Evolutionary conservation across 2,329 filamentous ascomycete genomes (phyloP).

Genomic region (Hysterium pulicare): DNA sequence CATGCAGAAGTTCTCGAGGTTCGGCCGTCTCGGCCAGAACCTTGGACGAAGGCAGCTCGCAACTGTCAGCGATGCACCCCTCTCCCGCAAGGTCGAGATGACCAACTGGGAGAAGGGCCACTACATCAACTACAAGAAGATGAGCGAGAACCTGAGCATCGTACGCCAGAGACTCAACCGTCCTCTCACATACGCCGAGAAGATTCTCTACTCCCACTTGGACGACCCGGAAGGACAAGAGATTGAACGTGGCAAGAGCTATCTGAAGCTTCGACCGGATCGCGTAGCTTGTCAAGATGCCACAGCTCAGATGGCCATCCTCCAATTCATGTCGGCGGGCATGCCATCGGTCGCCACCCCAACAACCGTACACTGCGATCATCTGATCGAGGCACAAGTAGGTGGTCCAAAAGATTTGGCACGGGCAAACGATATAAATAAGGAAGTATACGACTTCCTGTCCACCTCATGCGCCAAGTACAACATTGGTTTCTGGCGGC

Average conservation of each 20-base stretch:
- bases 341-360: constrained; percentile 95
- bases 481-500: constrained; percentile 99
- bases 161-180: constrained; percentile 87
- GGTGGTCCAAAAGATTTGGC: constrained; percentile 92
- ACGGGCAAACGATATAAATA: constrained; percentile 90
- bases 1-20: constrained; percentile 71
- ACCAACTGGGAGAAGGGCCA: constrained; percentile 94
- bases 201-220: constrained; percentile 98
- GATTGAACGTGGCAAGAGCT: constrained; percentile 91
- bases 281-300: constrained; percentile 99
- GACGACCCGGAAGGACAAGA: constrained; percentile 96
- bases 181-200: constrained; percentile 93
- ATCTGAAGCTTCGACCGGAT: constrained; percentile 94
- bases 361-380: constrained; percentile 95
- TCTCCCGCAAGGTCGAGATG: constrained; percentile 96
- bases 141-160: constrained; percentile 93
- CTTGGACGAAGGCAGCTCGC: constrained; percentile 69
- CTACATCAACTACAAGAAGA: constrained; percentile 99
- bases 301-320: constrained; percentile 98
- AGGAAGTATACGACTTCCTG: constrained; percentile 98
- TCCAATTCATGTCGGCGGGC: constrained; percentile 99
- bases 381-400: constrained; percentile 96
- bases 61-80: constrained; percentile 77
- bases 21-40: constrained; percentile 64
- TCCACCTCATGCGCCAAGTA: constrained; percentile 94